Conservation (phyloP, 2,329 filamentous ascomycete genomes). For the Calonectria pauciramosa region DNA sequence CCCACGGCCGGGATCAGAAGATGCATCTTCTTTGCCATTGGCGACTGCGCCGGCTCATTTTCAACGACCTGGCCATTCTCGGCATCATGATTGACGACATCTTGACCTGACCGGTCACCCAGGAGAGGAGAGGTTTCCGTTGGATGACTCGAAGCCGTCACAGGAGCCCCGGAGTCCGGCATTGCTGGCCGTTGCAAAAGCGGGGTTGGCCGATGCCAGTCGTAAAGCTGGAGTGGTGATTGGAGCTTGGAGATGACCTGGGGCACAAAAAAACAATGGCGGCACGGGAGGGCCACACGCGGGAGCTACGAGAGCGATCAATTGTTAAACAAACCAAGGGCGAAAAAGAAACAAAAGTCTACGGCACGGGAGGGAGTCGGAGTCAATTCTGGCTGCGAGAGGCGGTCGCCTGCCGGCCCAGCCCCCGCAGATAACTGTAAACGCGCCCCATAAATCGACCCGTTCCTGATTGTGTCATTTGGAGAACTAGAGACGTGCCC, state of each 20-base stretch:
- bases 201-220: conserved; percentile 5
- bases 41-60: conserved; percentile 18
- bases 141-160: conserved; percentile 4
- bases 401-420: conserved; percentile 12
- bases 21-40: conserved; percentile 53
- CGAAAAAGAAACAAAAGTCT: background rate
- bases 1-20: conserved; percentile 54
- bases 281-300: background rate
- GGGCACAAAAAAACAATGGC: background rate
- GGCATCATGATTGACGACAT: conserved; percentile 15
- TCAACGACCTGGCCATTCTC: conserved; percentile 29
- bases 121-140: conserved; percentile 48
- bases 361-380: conserved; percentile 8
- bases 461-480: conserved; percentile 31
- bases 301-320: background rate
- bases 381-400: conserved; percentile 33
- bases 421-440: conserved; percentile 14
- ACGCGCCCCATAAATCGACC: background rate
- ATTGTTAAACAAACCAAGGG: background rate
- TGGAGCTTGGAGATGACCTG: background rate
- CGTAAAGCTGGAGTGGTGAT: background rate
- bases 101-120: conserved; percentile 11
- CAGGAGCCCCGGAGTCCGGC: conserved; percentile 21
- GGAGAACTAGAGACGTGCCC: conserved; percentile 14
- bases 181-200: conserved; percentile 23